These are phyloP conservation scores for Fusarium sp. DNA, from an alignment of 2,329 filamentous ascomycete genomes.

Conservation along the genomic window DNA sequence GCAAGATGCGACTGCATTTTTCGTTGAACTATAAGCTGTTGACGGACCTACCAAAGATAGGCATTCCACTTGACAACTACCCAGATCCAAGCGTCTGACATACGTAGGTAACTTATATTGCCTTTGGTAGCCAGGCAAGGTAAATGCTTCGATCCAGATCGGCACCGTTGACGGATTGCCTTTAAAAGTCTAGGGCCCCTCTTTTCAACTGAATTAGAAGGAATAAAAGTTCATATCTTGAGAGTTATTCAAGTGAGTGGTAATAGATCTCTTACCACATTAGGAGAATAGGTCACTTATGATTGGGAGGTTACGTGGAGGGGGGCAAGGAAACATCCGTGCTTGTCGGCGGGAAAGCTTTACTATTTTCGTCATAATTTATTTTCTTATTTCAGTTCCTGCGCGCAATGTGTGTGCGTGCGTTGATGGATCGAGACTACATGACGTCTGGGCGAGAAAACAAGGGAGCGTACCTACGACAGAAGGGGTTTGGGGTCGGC, in stretches of 20 bases:
- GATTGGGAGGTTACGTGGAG: conserved; percentile 28
- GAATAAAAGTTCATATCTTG: conserved; percentile 5
- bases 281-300: conserved; percentile 25
- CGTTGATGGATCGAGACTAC: conserved; percentile 1
- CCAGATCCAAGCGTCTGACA: neutral
- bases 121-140: conserved; percentile 24
- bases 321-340: neutral
- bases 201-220: conserved; percentile 18
- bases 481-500: conserved; percentile 32
- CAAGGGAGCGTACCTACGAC: conserved; percentile 18
- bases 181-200: neutral
- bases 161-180: neutral
- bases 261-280: conserved; percentile 32
- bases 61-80: conserved; percentile 14
- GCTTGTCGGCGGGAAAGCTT: conserved; percentile 8
- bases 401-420: neutral
- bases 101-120: neutral
- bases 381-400: conserved; percentile 9
- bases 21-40: neutral
- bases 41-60: conserved; percentile 32
- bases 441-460: conserved; percentile 24
- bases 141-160: conserved; percentile 14
- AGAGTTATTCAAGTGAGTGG: neutral
- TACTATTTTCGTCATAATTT: conserved; percentile 52
- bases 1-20: neutral